Evolutionary conservation across 345 rosid species (phyloP), one percentile per base, ranked within the genome.

Genomic region (Aethionema arabicum): DNA sequence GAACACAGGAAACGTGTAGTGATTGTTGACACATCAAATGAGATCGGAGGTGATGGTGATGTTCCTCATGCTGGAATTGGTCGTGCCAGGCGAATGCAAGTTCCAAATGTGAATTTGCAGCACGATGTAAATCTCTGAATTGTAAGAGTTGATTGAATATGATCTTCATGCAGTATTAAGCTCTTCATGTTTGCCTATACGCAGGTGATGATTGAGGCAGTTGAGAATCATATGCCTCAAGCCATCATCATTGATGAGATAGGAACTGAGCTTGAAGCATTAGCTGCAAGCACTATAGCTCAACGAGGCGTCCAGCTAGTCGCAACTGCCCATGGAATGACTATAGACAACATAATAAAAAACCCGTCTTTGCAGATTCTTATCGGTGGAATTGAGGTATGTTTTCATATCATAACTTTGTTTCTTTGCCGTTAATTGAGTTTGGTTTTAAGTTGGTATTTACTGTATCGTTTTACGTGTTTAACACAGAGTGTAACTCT

Each of bases 201-300:
- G 39, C 76, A 92, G 96, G 89, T 92, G 58, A 92, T 92, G 98
- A 89, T 92, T 48, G 98, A 92, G 90, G 98, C 96, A 4, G 93
- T 92, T 40, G 98, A 92, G 82, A 92, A 92, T 73, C 98, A 92
- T 73, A 89, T 87, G 96, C 96, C 98, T n/a, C 76, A 92, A 85
- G 75, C 84, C 29, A 85, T 92, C 63, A 89, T 88, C 29, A 92
- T 89, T 4, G 98, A 92, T 38, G 98, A 92, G 79, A 92, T 89
- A 66, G 95, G 98, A 63, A 92, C 97, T 5, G 96, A 89, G 82
- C 91, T 89, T 62, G 96, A 92, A 80, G 96, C 98, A 56, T 76
- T 92, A 69, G 98, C 98, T 56, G 95, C 98, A 56, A 84, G 96
- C 73, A 92, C 98, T 31, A 89, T 89, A 51, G 96, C 97, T 75